These are phyloP conservation scores for Gyromitra esculenta DNA, from an alignment of 2,329 filamentous ascomycete species.

Conservation along the genomic window DNA sequence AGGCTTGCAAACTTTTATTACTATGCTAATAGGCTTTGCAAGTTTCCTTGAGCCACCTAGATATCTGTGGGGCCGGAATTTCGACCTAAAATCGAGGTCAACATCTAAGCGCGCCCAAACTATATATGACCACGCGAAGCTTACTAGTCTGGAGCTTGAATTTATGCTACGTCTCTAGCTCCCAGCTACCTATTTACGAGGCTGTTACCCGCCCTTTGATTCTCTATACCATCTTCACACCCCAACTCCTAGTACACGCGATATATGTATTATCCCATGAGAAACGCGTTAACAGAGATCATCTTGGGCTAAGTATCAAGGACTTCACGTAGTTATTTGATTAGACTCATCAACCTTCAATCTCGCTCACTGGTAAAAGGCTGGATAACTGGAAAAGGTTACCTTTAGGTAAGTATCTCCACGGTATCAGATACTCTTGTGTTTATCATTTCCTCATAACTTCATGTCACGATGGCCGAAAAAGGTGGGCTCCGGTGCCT, in stretches of 20 bases:
- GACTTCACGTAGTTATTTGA: not conserved
- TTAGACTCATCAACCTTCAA: not conserved
- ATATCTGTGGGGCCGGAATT: too few species aligned
- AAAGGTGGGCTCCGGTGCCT: not conserved
- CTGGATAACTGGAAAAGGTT: not conserved
- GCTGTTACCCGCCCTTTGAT: conserved; percentile 1
- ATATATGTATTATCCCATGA: not conserved
- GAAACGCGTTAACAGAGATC: not conserved
- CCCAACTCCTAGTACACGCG: not conserved
- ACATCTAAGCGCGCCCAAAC: too few species aligned
- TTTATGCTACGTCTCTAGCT: too few species aligned
- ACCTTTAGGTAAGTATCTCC: too few species aligned
- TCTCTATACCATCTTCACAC: not conserved
- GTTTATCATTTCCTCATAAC: not conserved
- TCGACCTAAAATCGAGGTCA: too few species aligned
- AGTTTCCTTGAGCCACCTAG: too few species aligned
- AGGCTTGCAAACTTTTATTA: too few species aligned
- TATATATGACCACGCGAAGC: too few species aligned
- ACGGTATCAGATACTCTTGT: not conserved
- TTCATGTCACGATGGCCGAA: not conserved
- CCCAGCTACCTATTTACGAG: too few species aligned
- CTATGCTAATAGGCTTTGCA: too few species aligned
- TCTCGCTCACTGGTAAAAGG: not conserved
- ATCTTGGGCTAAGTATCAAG: not conserved
- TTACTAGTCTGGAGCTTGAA: too few species aligned